phyloP scores from a whole-genome alignment of 139 green algal species.

The Protoeuglena noctilucae region DNA sequence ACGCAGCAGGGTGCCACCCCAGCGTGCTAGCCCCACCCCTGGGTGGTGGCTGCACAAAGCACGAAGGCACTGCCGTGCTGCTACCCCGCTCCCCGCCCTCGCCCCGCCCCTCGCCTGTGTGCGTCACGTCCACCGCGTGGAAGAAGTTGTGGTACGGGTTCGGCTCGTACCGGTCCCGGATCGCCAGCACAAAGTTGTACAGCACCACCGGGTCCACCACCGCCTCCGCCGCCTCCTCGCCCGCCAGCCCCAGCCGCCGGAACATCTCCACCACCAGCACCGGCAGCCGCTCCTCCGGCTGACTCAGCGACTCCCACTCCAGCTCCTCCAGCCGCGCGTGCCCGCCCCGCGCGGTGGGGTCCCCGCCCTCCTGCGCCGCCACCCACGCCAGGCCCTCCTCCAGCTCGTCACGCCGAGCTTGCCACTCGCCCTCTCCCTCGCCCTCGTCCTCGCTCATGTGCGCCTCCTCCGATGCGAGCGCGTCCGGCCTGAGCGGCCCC shows the following conservation, averaged over 20 bases:
- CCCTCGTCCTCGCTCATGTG: slow-evolving; percentile 8
- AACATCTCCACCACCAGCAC: slow-evolving; percentile 26
- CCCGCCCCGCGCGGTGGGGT: no score
- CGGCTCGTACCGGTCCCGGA: slow-evolving; percentile 11
- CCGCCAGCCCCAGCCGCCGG: slow-evolving; percentile 20
- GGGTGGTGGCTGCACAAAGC: no score
- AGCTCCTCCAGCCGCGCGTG: no score
- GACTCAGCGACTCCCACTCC: no score
- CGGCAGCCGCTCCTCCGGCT: slow-evolving; percentile 13
- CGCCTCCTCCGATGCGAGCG: slow-evolving; percentile 1
- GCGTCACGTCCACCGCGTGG: slow-evolving; percentile 40
- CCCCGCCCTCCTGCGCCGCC: background rate
- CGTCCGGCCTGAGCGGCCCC: slow-evolving; percentile 1
- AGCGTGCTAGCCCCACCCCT: no score
- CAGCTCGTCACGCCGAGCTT: no score
- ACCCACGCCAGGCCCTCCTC: slow-evolving; percentile 4
- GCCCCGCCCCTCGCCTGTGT: slow-evolving; percentile 29
- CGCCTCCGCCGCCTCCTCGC: background rate
- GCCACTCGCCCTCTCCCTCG: no score
- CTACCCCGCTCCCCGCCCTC: no score
- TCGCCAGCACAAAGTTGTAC: slow-evolving; percentile 21
- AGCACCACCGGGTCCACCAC: slow-evolving; percentile 17
- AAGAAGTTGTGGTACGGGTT: slow-evolving; percentile 50
- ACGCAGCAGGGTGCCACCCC: no score
- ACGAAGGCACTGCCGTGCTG: no score